Evolutionary conservation across 768 basidiomycete genomes (phyloP).

Genomic region (Rhodotorula kratochvilovae): DNA sequence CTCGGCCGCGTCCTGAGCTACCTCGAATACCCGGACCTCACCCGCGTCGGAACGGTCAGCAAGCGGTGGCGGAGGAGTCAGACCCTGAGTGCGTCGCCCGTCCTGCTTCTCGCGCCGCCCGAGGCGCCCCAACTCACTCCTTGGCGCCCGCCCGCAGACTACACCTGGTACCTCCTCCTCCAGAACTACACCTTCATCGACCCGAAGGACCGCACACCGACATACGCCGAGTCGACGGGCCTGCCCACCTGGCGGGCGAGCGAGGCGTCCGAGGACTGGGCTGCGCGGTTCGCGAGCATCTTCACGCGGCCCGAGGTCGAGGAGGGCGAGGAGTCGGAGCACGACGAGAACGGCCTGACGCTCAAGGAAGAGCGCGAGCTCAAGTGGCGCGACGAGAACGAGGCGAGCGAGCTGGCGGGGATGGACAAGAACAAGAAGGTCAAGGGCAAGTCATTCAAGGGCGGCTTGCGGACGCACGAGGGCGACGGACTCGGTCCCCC

Average conservation of each 20-base stretch:
- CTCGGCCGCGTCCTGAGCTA: constrained; percentile 39
- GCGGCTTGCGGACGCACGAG: constrained; percentile 42
- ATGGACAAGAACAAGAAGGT: constrained; percentile 40
- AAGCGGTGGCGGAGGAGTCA: constrained; percentile 41
- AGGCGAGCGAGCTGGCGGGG: constrained; percentile 5
- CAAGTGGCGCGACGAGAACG: constrained; percentile 40
- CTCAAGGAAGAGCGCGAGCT: constrained; percentile 41
- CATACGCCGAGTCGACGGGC: constrained; percentile 19
- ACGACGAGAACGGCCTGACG: constrained; percentile 35
- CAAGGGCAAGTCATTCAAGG: constrained; percentile 30
- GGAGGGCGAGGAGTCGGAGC: constrained; percentile 7
- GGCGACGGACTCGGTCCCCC: constrained; percentile 25
- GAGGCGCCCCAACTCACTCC: too few species aligned
- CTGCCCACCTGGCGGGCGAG: constrained; percentile 40
- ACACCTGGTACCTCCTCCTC: constrained; percentile 41
- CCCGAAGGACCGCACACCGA: constrained; percentile 18
- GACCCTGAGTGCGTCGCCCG: constrained; percentile 40
- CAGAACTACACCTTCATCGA: constrained; percentile 32
- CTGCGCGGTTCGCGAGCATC: constrained; percentile 35
- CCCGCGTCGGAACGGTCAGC: constrained; percentile 36
- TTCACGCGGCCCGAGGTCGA: constrained; percentile 37
- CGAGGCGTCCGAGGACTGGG: constrained; percentile 43
- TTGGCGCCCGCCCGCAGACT: constrained; percentile 25
- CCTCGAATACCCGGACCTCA: constrained; percentile 30
- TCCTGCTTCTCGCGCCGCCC: too few species aligned